Percentiles rank a stretch among this genome's conserved stretches.
Conservation (phyloP, 257 asterid species). For the Solanum habrochaites region DNA sequence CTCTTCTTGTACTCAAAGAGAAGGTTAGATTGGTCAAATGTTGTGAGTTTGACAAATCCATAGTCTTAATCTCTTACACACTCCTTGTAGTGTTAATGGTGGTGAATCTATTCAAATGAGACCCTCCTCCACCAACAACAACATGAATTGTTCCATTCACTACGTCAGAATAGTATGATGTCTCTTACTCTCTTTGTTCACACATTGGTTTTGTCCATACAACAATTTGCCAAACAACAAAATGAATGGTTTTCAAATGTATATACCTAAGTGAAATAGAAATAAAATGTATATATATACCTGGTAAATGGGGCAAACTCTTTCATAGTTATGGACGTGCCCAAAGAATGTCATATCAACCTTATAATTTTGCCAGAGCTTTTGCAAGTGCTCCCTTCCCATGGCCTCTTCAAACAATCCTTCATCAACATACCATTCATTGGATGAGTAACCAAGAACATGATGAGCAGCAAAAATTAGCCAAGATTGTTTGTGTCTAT, state of each 20-base stretch:
- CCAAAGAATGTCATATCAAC: too few relatives aligned
- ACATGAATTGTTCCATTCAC: constrained; percentile 14
- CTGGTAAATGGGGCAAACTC: too few relatives aligned
- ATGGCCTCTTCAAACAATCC: too few relatives aligned
- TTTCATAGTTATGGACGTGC: too few relatives aligned
- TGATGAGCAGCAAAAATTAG: too few relatives aligned
- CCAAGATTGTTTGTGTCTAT: too few relatives aligned
- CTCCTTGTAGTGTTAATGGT: neutral
- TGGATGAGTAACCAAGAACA: too few relatives aligned
- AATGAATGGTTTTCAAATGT: neutral
- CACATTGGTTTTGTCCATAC: constrained; percentile 38
- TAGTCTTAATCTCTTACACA: neutral
- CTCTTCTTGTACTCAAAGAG: neutral
- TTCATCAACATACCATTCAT: too few relatives aligned
- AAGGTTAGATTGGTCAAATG: neutral
- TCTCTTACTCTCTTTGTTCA: constrained; percentile 19
- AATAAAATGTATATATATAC: too few relatives aligned
- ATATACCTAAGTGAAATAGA: neutral
- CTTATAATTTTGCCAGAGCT: too few relatives aligned
- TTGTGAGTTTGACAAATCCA: neutral
- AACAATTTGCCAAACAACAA: neutral
- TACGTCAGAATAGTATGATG: constrained; percentile 40
- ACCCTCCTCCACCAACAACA: constrained; percentile 73
- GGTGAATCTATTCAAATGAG: neutral
- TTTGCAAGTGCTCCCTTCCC: too few relatives aligned